Conservation (phyloP, 2,329 filamentous ascomycete genomes). For the Trichoderma oligosporum region DNA sequence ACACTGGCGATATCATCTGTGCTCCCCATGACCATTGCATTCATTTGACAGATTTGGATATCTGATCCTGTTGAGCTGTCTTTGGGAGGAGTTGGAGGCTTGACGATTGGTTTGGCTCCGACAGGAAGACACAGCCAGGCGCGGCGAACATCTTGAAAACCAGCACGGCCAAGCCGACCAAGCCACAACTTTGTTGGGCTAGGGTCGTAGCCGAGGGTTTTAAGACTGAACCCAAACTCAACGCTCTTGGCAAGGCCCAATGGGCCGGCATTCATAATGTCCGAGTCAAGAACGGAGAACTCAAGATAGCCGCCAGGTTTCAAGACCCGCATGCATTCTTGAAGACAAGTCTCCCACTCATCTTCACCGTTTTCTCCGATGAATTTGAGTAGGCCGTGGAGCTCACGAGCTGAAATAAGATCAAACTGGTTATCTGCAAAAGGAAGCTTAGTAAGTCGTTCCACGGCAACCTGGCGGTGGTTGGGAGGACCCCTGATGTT, state of each 20-base stretch:
- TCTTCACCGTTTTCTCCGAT: slow-evolving; percentile 65
- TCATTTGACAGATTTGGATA: slow-evolving; percentile 49
- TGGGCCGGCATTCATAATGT: slow-evolving; percentile 80
- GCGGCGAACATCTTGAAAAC: slow-evolving; percentile 76
- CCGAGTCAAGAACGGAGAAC: slow-evolving; percentile 84
- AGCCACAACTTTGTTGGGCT: slow-evolving; percentile 78
- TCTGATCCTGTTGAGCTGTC: slow-evolving; percentile 40
- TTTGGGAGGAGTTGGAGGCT: slow-evolving; percentile 31
- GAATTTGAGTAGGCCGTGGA: slow-evolving; percentile 80
- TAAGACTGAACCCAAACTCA: slow-evolving; percentile 87
- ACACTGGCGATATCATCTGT: slow-evolving; percentile 70
- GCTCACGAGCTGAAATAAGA: slow-evolving; percentile 80
- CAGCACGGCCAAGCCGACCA: slow-evolving; percentile 65
- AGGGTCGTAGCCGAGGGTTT: slow-evolving; percentile 86
- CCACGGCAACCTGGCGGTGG: slow-evolving; percentile 77
- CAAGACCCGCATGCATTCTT: slow-evolving; percentile 83
- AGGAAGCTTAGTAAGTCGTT: slow-evolving; percentile 73
- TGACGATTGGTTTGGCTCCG: slow-evolving; percentile 47
- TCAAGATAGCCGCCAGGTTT: slow-evolving; percentile 93
- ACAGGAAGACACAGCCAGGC: slow-evolving; percentile 89
- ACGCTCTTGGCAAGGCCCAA: slow-evolving; percentile 77
- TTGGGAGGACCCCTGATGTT: slow-evolving; percentile 81
- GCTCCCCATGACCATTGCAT: slow-evolving; percentile 62
- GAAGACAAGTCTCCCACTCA: slow-evolving; percentile 82
- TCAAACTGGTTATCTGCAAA: slow-evolving; percentile 87